Evolutionary conservation across 2,329 filamentous ascomycete species (phyloP).

Genomic region (Paraphaeosphaeria minitans): DNA sequence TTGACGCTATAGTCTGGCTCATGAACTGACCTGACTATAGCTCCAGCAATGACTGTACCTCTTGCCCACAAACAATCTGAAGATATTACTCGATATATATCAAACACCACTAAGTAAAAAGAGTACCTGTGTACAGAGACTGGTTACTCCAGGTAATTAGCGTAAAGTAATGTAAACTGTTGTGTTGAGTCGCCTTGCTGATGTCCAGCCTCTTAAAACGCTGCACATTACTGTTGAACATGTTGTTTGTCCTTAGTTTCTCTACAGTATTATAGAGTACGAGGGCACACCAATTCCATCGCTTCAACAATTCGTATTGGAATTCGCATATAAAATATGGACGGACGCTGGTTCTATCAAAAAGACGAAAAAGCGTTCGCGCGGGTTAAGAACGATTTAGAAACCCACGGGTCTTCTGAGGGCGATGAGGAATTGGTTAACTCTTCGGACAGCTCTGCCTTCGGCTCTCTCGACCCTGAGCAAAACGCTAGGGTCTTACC

Average conservation of each 20-base stretch:
- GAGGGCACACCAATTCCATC: conserved; percentile 8
- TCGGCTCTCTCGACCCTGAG: neutral
- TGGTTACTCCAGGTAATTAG: neutral
- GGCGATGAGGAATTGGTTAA: neutral
- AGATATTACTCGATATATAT: neutral
- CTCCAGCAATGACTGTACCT: conserved; percentile 2
- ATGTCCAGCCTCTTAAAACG: conserved; percentile 3
- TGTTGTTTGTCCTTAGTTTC: conserved; percentile 13
- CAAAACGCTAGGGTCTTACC: neutral
- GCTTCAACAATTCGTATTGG: conserved; percentile 14
- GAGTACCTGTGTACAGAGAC: neutral
- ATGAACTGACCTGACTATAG: neutral
- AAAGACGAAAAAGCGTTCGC: conserved; percentile 11
- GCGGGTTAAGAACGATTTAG: neutral
- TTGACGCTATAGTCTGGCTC: neutral
- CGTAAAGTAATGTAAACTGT: neutral
- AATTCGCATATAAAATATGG: conserved; percentile 17
- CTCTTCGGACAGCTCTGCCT: neutral
- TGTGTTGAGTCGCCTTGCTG: neutral
- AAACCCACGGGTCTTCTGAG: conserved; percentile 4
- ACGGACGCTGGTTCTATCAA: conserved; percentile 18
- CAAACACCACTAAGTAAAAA: neutral
- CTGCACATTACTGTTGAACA: conserved; percentile 4
- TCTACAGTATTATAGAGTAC: conserved; percentile 4
- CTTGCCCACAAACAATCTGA: neutral